Percentiles rank a stretch among this genome's conserved stretches.
These are phyloP conservation scores for Aspergillus sojae DNA, from an alignment of 2,329 filamentous ascomycete genomes.

Conservation along the genomic window DNA sequence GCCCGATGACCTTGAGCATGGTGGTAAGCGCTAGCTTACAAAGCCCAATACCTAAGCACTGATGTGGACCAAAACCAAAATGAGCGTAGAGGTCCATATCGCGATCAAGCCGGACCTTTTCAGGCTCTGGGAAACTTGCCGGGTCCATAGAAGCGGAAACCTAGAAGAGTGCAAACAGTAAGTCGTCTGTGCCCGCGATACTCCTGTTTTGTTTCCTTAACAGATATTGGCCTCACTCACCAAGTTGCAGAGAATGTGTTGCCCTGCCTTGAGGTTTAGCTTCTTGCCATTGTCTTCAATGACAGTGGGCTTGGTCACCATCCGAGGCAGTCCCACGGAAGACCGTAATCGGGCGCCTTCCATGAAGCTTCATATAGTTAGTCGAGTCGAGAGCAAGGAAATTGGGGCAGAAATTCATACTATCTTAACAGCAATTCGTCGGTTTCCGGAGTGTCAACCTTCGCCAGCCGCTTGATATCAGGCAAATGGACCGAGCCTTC, in stretches of 20 bases:
- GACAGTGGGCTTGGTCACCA: conserved; percentile 34
- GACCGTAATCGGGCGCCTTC: conserved; percentile 43
- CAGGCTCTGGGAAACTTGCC: conserved; percentile 41
- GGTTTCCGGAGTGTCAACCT: conserved; percentile 46
- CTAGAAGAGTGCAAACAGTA: conserved; percentile 19
- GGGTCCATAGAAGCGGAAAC: conserved; percentile 40
- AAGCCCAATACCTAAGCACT: conserved; percentile 57
- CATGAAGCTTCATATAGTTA: conserved; percentile 37
- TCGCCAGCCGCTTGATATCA: conserved; percentile 52
- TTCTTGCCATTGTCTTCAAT: conserved; percentile 39
- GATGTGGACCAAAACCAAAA: conserved; percentile 65
- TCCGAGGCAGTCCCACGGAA: conserved; percentile 41
- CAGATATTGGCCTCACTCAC: conserved; percentile 26
- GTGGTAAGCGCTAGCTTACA: conserved; percentile 39
- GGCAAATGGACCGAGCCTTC: conserved; percentile 52
- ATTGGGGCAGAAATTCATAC: conserved; percentile 26
- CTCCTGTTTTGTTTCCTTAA: background rate
- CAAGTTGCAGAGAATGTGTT: conserved; percentile 40
- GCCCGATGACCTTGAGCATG: conserved; percentile 45
- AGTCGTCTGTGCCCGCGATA: background rate
- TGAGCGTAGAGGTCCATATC: conserved; percentile 66
- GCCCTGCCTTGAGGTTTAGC: conserved; percentile 37
- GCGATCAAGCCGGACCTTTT: conserved; percentile 61
- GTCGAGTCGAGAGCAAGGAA: background rate
- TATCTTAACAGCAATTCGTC: conserved; percentile 57